phyloP scores from a whole-genome alignment of 1,284 basidiomycete genomes.

The Apiotrichum mycotoxinovorans region DNA sequence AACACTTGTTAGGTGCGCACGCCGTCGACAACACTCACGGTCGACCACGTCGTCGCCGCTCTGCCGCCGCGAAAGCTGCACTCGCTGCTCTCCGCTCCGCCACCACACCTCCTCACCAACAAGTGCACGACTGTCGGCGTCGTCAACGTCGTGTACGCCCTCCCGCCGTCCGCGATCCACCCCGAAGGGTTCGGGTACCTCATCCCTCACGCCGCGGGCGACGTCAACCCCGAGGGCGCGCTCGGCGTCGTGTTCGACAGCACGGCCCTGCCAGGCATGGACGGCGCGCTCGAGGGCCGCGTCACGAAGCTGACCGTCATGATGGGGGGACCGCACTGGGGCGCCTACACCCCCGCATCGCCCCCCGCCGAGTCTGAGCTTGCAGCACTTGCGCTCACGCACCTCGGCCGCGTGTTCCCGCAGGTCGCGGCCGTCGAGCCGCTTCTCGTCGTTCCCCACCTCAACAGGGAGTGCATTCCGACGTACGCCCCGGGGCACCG shows the following conservation, averaged over 20 bases:
- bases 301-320: constrained; percentile 78
- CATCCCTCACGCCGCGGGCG: constrained; percentile 62
- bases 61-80: constrained; percentile 27
- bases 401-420: constrained; percentile 57
- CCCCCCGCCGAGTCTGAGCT: constrained; percentile 21
- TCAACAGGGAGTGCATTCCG: constrained; percentile 76
- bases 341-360: constrained; percentile 38
- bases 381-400: constrained; percentile 47
- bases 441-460: constrained; percentile 57
- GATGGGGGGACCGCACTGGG: constrained; percentile 76
- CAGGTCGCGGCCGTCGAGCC: constrained; percentile 39
- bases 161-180: constrained; percentile 56
- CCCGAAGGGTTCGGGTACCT: constrained; percentile 92
- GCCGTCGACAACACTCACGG: not conserved
- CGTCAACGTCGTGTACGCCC: constrained; percentile 59
- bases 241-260: constrained; percentile 84
- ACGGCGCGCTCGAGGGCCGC: constrained; percentile 36
- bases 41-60: constrained; percentile 31
- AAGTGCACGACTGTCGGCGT: constrained; percentile 62
- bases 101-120: constrained; percentile 52
- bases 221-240: constrained; percentile 52
- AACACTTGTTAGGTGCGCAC: not conserved
- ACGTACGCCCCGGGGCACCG: constrained; percentile 72
- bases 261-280: constrained; percentile 58
- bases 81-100: constrained; percentile 45